phyloP scores from a whole-genome alignment of 2,329 filamentous ascomycete genomes.

The Didymella arachidicola region DNA sequence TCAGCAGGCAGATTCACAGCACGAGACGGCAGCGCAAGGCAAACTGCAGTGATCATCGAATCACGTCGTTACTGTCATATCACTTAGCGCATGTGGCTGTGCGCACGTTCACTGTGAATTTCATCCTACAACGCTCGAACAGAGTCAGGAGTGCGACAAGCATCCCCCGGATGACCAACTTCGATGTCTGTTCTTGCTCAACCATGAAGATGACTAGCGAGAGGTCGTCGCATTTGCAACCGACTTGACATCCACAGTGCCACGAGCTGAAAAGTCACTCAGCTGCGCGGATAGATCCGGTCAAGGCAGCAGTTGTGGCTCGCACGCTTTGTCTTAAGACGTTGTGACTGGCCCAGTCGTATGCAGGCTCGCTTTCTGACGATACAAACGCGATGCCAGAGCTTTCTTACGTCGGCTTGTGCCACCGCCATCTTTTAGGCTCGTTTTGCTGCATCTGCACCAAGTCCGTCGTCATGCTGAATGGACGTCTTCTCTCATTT shows the following conservation, averaged over 20 bases:
- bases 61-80: slow-evolving; percentile 29
- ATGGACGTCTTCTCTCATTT: slow-evolving; percentile 22
- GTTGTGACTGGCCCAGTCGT: slow-evolving; percentile 21
- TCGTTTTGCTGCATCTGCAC: slow-evolving; percentile 14
- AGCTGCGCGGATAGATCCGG: slow-evolving; percentile 31
- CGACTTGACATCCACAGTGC: slow-evolving; percentile 20
- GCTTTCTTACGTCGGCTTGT: slow-evolving; percentile 23
- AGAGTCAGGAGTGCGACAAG: slow-evolving; percentile 12
- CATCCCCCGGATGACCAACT: slow-evolving; percentile 5
- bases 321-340: slow-evolving; percentile 27
- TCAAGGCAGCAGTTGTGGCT: slow-evolving; percentile 30
- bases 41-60: slow-evolving; percentile 29
- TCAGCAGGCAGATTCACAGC: slow-evolving; percentile 33
- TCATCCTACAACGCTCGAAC: slow-evolving; percentile 24
- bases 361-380: slow-evolving; percentile 25
- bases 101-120: slow-evolving; percentile 29
- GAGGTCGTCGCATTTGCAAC: slow-evolving; percentile 10
- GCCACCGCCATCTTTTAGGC: slow-evolving; percentile 37
- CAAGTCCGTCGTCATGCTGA: slow-evolving; percentile 23
- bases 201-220: not conserved
- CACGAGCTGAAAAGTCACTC: slow-evolving; percentile 35
- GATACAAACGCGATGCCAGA: slow-evolving; percentile 19
- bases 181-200: not conserved
- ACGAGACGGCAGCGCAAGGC: slow-evolving; percentile 25
- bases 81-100: slow-evolving; percentile 44